A percentile compares a stretch with the other conserved stretches of the same genome.
Conservation (phyloP, 2,329 filamentous ascomycete species). For the Fusarium irregulare region DNA sequence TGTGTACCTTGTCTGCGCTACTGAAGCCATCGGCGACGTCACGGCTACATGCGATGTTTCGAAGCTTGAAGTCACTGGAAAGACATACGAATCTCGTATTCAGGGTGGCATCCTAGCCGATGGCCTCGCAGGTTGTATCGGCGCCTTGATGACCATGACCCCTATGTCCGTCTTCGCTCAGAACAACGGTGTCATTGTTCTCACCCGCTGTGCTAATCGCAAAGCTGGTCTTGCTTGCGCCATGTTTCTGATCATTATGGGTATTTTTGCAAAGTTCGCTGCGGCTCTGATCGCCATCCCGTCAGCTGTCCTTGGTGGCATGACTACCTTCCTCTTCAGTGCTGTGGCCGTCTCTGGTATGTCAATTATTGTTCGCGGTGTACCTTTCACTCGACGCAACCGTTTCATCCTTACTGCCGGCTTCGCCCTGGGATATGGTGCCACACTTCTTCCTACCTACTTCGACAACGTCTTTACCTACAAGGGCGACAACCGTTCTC, state of each 20-base stretch:
- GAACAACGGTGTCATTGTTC: slow-evolving; percentile 86
- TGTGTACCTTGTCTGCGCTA: slow-evolving; percentile 78
- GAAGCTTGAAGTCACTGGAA: slow-evolving; percentile 77
- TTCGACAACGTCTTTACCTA: slow-evolving; percentile 80
- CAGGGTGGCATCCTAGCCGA: slow-evolving; percentile 84
- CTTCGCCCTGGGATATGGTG: slow-evolving; percentile 78
- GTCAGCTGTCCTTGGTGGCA: slow-evolving; percentile 71
- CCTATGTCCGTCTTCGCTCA: slow-evolving; percentile 85
- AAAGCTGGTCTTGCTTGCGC: slow-evolving; percentile 83
- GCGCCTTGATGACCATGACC: slow-evolving; percentile 81
- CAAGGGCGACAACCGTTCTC: slow-evolving; percentile 71
- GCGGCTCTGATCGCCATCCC: slow-evolving; percentile 83
- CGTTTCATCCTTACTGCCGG: slow-evolving; percentile 84
- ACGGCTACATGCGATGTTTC: slow-evolving; percentile 86
- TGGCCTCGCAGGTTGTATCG: slow-evolving; percentile 79
- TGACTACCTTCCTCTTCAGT: slow-evolving; percentile 84
- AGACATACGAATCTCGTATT: slow-evolving; percentile 78
- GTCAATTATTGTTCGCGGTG: slow-evolving; percentile 75
- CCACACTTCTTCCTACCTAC: slow-evolving; percentile 74
- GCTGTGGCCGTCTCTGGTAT: slow-evolving; percentile 82
- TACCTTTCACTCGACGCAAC: slow-evolving; percentile 81
- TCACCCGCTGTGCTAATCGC: slow-evolving; percentile 84
- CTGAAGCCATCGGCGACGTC: slow-evolving; percentile 84
- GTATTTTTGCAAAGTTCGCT: slow-evolving; percentile 85
- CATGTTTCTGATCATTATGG: slow-evolving; percentile 82